Evolutionary conservation across 2,329 filamentous ascomycete species (phyloP).

Genomic region (Ascochyta lentis): DNA sequence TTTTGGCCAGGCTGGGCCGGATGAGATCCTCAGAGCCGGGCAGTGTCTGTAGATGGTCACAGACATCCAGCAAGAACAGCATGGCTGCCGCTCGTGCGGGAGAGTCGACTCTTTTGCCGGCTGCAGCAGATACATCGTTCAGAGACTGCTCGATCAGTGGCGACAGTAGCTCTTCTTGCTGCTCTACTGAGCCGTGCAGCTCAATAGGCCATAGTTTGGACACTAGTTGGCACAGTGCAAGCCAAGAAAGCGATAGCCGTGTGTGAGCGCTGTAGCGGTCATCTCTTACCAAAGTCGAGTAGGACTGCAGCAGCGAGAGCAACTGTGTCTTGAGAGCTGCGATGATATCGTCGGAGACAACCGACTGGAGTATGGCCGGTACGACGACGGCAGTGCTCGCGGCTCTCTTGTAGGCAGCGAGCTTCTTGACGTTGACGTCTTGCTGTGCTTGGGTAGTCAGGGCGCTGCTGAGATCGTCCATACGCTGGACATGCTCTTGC

Average conservation of each 20-base stretch:
- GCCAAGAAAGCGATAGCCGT: conserved; percentile 34
- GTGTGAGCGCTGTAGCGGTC: conserved; percentile 25
- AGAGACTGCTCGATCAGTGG: conserved; percentile 38
- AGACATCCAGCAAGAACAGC: conserved; percentile 37
- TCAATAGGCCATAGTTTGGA: conserved; percentile 40
- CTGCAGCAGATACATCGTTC: conserved; percentile 27
- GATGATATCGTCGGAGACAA: conserved; percentile 34
- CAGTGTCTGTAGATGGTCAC: conserved; percentile 32
- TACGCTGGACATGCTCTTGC: conserved; percentile 34
- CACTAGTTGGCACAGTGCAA: conserved; percentile 37
- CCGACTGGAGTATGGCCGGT: conserved; percentile 34
- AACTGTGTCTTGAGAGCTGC: conserved; percentile 31
- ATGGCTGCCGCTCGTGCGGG: conserved; percentile 31
- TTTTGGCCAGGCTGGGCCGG: conserved; percentile 27
- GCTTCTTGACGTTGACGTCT: conserved; percentile 28
- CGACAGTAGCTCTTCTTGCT: conserved; percentile 33
- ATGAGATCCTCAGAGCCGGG: conserved; percentile 30
- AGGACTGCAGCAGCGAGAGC: conserved; percentile 29
- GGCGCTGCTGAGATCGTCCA: conserved; percentile 24
- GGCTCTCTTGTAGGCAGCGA: conserved; percentile 29
- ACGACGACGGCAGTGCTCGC: conserved; percentile 40
- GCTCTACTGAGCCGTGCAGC: conserved; percentile 32
- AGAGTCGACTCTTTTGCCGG: conserved; percentile 25
- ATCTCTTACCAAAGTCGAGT: conserved; percentile 30
- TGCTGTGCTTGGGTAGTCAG: conserved; percentile 19